These are phyloP conservation scores for Lyophyllum atratum DNA, from an alignment of 768 basidiomycete genomes.

Conservation along the genomic window DNA sequence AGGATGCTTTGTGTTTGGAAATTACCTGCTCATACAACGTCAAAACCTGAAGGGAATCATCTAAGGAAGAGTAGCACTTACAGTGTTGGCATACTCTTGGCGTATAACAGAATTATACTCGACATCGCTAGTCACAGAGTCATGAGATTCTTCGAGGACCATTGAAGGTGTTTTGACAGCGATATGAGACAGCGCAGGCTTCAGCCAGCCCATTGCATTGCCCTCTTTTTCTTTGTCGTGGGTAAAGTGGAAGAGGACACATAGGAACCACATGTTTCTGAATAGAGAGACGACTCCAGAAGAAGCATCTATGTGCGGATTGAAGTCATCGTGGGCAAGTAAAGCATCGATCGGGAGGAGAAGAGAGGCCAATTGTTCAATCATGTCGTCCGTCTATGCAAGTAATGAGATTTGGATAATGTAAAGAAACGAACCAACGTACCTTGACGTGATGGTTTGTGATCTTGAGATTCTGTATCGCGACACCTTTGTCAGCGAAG, in stretches of 20 bases:
- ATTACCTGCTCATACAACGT: constrained; percentile 54
- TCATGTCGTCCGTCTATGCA: constrained; percentile 74
- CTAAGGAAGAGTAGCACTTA: constrained; percentile 32
- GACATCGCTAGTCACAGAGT: constrained; percentile 82
- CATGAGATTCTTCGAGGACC: constrained; percentile 79
- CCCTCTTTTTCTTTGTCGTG: constrained; percentile 51
- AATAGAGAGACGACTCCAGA: constrained; percentile 73
- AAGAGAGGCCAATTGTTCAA: constrained; percentile 84
- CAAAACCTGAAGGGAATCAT: neutral
- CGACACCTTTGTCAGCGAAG: constrained; percentile 89
- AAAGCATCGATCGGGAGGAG: constrained; percentile 91
- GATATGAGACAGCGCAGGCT: constrained; percentile 74
- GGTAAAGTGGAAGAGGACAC: constrained; percentile 84
- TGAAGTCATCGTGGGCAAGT: constrained; percentile 69
- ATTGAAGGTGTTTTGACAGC: constrained; percentile 85
- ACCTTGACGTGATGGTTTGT: constrained; percentile 71
- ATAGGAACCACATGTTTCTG: constrained; percentile 94
- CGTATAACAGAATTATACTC: constrained; percentile 92
- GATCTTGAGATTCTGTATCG: constrained; percentile 80
- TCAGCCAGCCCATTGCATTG: constrained; percentile 76
- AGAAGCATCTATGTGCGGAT: constrained; percentile 55
- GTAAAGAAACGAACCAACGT: constrained; percentile 10
- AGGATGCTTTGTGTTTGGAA: constrained; percentile 60
- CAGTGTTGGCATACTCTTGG: constrained; percentile 79
- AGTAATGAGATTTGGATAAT: constrained; percentile 3